phyloP scores from a whole-genome alignment of 75 land plant species.

The Cupressus sempervirens region DNA sequence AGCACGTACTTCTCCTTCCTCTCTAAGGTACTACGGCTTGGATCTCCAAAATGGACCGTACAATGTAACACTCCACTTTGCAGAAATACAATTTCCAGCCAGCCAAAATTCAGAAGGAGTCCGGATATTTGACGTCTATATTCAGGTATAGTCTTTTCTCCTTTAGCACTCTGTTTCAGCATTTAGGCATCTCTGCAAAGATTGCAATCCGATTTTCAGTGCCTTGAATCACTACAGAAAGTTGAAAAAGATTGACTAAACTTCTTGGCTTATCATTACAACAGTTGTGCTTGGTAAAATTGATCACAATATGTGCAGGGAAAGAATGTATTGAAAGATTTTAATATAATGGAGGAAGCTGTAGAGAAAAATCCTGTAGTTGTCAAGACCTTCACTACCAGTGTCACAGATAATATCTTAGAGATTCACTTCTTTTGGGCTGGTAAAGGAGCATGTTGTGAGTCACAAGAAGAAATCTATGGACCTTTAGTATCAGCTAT shows the following conservation, averaged over 20 bases:
- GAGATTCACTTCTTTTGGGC: conserved; percentile 21
- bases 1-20: conserved; percentile 14
- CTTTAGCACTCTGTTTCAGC: not conserved
- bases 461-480: conserved; percentile 33
- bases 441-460: conserved; percentile 51
- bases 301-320: conserved; percentile 6
- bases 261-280: not conserved
- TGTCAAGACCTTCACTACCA: not conserved
- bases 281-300: not conserved
- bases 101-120: conserved; percentile 17
- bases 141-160: conserved; percentile 21
- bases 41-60: not conserved
- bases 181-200: not conserved
- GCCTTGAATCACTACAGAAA: not conserved
- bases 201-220: not conserved
- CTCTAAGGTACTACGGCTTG: conserved; percentile 8
- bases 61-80: conserved; percentile 7
- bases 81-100: conserved; percentile 15
- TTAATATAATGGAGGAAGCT: conserved; percentile 7
- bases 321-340: conserved; percentile 12
- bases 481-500: conserved; percentile 72
- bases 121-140: conserved; percentile 30
- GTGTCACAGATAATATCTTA: conserved; percentile 9
- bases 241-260: not conserved
- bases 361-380: not conserved